Conservation (phyloP, 1,284 basidiomycete genomes). For the Rhodotorula sp. region DNA sequence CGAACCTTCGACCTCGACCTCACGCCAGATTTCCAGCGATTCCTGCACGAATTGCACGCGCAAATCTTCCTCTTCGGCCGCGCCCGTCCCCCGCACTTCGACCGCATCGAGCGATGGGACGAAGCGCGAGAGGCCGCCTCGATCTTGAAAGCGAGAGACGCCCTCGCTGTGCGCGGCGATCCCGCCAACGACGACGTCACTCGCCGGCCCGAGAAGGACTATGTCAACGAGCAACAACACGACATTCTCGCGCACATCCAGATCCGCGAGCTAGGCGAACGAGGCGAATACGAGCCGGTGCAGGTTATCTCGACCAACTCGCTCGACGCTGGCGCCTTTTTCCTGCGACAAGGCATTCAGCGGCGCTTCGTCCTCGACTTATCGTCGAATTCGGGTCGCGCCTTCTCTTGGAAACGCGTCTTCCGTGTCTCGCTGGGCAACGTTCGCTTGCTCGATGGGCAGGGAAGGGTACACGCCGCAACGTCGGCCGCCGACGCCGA, state of each 20-base stretch:
- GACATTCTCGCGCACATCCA: conserved; percentile 84
- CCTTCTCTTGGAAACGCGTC: conserved; percentile 80
- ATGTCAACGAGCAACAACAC: conserved; percentile 82
- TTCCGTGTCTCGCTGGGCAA: conserved; percentile 75
- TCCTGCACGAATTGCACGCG: conserved; percentile 71
- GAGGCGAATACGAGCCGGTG: conserved; percentile 80
- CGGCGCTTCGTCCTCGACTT: conserved; percentile 73
- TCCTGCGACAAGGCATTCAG: conserved; percentile 89
- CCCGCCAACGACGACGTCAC: conserved; percentile 53
- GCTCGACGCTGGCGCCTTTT: conserved; percentile 79
- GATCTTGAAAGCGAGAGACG: conserved; percentile 52
- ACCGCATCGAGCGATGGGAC: conserved; percentile 86
- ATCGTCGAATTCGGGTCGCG: conserved; percentile 81
- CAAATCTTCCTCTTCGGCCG: conserved; percentile 85
- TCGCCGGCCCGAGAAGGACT: conserved; percentile 86
- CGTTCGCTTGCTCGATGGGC: conserved; percentile 76
- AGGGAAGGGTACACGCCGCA: conserved; percentile 75
- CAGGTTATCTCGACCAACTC: conserved; percentile 74
- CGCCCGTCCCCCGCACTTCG: conserved; percentile 74
- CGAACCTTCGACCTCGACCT: conserved; percentile 75
- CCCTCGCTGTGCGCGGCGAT: conserved; percentile 29
- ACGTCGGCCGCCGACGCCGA: conserved; percentile 67
- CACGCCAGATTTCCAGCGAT: conserved; percentile 67
- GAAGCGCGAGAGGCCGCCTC: conserved; percentile 65
- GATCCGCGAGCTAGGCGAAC: conserved; percentile 78